Evolutionary conservation across 148 eudicot species (phyloP).

Genomic region (Silene latifolia): DNA sequence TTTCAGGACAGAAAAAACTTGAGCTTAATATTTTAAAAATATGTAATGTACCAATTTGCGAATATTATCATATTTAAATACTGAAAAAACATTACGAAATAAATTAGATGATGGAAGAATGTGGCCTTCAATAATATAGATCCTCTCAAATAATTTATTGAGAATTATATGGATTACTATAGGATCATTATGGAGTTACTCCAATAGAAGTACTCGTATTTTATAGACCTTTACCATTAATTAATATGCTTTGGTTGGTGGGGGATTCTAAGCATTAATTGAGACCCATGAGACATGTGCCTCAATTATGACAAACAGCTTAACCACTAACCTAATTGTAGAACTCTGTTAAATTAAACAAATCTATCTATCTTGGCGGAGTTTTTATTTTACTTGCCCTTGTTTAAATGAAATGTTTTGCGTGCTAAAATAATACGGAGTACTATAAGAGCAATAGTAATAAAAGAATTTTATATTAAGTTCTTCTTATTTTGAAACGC

Average conservation of each 20-base stretch:
- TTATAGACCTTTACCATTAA: slow-evolving; percentile 13
- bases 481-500: too few species aligned
- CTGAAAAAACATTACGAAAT: too few species aligned
- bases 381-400: neutral
- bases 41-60: too few species aligned
- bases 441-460: too few species aligned
- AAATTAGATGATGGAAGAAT: neutral
- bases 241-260: slow-evolving; percentile 24
- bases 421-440: neutral
- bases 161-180: too few species aligned
- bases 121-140: neutral
- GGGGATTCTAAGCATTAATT: slow-evolving; percentile 28
- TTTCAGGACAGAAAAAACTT: too few species aligned
- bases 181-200: too few species aligned
- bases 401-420: neutral
- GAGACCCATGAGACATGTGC: slow-evolving; percentile 28
- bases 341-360: neutral
- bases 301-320: slow-evolving; percentile 27
- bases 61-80: too few species aligned
- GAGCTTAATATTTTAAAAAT: too few species aligned
- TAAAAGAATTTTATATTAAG: too few species aligned
- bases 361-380: neutral
- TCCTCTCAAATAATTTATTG: neutral
- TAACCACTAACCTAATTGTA: slow-evolving; percentile 22
- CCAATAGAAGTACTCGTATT: too few species aligned